phyloP scores from a whole-genome alignment of 805 yeast species.

The Hanseniaspora jakobsenii region DNA sequence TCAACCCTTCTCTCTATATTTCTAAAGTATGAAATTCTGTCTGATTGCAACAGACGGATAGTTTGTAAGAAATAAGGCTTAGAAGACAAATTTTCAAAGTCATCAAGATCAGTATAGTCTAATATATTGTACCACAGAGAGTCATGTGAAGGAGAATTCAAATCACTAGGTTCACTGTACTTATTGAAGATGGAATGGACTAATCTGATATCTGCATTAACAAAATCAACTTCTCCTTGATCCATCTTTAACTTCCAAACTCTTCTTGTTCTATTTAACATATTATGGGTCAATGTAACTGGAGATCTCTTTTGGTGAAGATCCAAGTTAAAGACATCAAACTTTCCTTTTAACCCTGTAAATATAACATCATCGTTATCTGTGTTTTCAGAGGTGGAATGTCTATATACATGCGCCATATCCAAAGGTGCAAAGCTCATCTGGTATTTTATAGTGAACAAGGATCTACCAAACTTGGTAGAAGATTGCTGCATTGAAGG shows the following conservation, averaged over 20 bases:
- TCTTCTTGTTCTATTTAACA: conserved; percentile 34
- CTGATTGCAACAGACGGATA: conserved; percentile 40
- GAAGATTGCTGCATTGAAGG: conserved; percentile 35
- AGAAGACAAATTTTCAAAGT: conserved; percentile 31
- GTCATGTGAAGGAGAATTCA: conserved; percentile 14
- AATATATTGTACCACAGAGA: conserved; percentile 61
- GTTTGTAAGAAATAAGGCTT: conserved; percentile 34
- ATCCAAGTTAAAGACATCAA: conserved; percentile 44
- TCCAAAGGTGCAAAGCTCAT: conserved; percentile 55
- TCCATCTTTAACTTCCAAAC: conserved; percentile 47
- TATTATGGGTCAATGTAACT: conserved; percentile 33
- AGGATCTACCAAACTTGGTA: conserved; percentile 53
- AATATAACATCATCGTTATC: conserved; percentile 18
- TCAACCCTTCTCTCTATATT: conserved; percentile 36
- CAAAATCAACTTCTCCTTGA: conserved; percentile 57
- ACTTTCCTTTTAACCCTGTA: conserved; percentile 55
- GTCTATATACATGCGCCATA: conserved; percentile 58
- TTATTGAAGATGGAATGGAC: conserved; percentile 55
- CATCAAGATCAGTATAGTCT: conserved; percentile 63
- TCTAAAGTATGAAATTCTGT: conserved; percentile 49
- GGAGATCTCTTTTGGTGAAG: conserved; percentile 44
- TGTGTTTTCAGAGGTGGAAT: conserved; percentile 22
- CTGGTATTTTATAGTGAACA: conserved; percentile 64
- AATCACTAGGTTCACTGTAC: conserved; percentile 32
- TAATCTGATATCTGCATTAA: conserved; percentile 56